A percentile compares a stretch with the other conserved stretches of the same genome.
Conservation (phyloP, 768 basidiomycete genomes). For the Sporobolomyces roseus region DNA sequence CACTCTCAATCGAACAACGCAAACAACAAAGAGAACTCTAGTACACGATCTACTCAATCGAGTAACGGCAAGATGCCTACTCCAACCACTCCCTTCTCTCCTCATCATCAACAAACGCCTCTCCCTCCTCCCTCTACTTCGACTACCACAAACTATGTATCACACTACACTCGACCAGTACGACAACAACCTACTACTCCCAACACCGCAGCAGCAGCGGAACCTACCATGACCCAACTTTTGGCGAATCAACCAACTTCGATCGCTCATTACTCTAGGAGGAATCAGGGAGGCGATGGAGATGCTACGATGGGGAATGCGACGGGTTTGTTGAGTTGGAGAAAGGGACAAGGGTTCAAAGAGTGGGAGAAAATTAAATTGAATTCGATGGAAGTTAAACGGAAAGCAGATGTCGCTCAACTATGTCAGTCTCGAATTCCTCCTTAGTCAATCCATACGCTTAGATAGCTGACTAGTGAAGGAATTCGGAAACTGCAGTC, state of each 20-base stretch:
- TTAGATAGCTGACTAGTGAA: background rate
- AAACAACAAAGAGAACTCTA: background rate
- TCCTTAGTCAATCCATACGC: background rate
- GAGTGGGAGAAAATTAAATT: slow-evolving; percentile 82
- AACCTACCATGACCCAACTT: slow-evolving; percentile 42
- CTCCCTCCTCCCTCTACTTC: slow-evolving; percentile 14
- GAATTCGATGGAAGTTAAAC: slow-evolving; percentile 78
- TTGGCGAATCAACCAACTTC: slow-evolving; percentile 27
- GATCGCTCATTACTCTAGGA: slow-evolving; percentile 3
- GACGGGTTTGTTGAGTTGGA: slow-evolving; percentile 44
- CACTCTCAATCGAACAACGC: background rate
- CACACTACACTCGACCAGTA: slow-evolving; percentile 28
- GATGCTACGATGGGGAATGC: slow-evolving; percentile 37
- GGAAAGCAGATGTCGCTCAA: slow-evolving; percentile 95
- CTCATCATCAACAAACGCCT: background rate
- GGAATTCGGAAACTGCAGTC: slow-evolving; percentile 56
- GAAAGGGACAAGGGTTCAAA: slow-evolving; percentile 50
- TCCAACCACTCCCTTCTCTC: background rate
- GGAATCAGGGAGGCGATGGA: background rate
- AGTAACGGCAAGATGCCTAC: background rate
- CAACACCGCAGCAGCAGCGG: background rate
- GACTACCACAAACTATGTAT: background rate
- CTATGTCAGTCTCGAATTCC: slow-evolving; percentile 60
- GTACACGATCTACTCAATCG: background rate
- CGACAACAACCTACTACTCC: background rate